Conservation (phyloP, 345 rosid species). For the Geranium brycei region DNA sequence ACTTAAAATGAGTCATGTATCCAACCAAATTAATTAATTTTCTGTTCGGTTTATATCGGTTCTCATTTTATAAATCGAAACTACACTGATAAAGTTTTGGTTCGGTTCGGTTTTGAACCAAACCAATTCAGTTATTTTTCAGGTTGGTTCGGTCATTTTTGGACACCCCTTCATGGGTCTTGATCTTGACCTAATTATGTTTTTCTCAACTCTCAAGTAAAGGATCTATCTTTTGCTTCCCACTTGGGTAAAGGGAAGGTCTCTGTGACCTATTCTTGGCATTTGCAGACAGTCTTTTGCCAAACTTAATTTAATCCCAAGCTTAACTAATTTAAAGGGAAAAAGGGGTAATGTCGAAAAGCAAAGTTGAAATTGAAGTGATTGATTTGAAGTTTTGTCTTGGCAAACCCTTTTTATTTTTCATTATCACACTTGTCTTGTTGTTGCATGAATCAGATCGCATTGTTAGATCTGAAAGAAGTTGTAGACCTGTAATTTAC, state of each 20-base stretch:
- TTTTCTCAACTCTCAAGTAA: slow-evolving; percentile 21
- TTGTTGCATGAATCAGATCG: background rate
- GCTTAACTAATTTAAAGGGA: slow-evolving; percentile 9
- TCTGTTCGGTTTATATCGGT: too few relatives aligned
- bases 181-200: slow-evolving; percentile 5
- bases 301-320: slow-evolving; percentile 21
- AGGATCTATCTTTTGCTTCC: slow-evolving; percentile 34
- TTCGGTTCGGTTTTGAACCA: too few relatives aligned
- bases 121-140: background rate
- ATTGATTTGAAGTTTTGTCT: background rate
- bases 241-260: slow-evolving; percentile 26
- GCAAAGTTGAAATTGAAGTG: slow-evolving; percentile 5
- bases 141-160: background rate
- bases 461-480: background rate
- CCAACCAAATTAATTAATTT: too few relatives aligned
- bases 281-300: slow-evolving; percentile 4
- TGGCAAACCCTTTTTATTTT: background rate
- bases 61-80: too few relatives aligned
- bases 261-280: slow-evolving; percentile 4
- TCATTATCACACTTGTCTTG: too few relatives aligned
- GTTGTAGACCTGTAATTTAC: background rate
- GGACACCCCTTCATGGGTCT: background rate
- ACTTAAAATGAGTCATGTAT: too few relatives aligned
- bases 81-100: too few relatives aligned
- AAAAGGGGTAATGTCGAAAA: slow-evolving; percentile 7